These are phyloP conservation scores for Tolypocladium capitatum DNA, from an alignment of 2,329 filamentous ascomycete species.

Conservation along the genomic window DNA sequence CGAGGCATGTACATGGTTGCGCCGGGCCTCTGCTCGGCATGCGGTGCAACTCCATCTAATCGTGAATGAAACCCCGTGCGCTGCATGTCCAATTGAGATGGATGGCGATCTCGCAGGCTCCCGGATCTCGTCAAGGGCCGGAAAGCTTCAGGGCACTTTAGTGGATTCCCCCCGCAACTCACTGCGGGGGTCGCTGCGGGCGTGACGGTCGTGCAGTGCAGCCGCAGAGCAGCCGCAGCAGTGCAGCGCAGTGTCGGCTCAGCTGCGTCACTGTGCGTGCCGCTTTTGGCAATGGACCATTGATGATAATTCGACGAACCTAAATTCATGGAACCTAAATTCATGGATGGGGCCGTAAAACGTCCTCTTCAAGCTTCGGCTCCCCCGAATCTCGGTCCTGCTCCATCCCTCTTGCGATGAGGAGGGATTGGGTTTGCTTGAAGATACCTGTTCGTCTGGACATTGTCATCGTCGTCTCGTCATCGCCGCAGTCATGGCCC, in stretches of 20 bases:
- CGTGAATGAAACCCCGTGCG: background rate
- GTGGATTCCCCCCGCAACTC: background rate
- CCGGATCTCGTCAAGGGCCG: too few species aligned
- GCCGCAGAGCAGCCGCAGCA: too few species aligned
- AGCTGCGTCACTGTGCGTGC: too few species aligned
- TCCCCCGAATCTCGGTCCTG: background rate
- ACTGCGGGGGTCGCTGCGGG: too few species aligned
- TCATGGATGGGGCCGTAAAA: background rate
- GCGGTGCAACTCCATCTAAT: background rate
- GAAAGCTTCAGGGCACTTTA: background rate
- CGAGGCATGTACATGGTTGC: too few species aligned
- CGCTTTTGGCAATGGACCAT: too few species aligned
- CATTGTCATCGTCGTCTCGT: background rate
- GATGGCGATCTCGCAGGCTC: background rate
- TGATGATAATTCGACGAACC: too few species aligned
- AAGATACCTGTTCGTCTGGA: background rate
- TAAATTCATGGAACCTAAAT: too few species aligned
- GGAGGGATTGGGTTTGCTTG: background rate
- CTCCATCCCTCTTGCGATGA: background rate
- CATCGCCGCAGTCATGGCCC: slow-evolving; percentile 28
- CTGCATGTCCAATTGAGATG: too few species aligned
- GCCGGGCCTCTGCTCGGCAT: background rate
- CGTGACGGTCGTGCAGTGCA: too few species aligned
- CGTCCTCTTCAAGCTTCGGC: background rate
- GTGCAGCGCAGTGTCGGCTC: background rate